phyloP scores from a whole-genome alignment of 2,329 filamentous ascomycete genomes.

The Clarireedia homoeocarpa region DNA sequence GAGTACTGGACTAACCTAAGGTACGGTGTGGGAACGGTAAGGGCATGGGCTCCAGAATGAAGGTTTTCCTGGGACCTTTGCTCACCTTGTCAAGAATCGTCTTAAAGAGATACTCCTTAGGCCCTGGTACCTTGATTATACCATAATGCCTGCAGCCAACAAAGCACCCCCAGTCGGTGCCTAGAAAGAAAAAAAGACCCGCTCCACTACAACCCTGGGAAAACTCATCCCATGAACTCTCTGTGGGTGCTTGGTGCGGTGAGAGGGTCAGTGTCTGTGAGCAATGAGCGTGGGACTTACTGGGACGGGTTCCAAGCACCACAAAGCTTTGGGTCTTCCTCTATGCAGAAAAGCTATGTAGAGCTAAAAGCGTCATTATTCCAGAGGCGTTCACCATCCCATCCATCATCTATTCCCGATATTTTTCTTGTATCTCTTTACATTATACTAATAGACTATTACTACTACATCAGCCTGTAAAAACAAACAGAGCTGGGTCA shows the following conservation, averaged over 20 bases:
- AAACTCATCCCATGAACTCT: constrained; percentile 14
- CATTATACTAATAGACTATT: background rate
- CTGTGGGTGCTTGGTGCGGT: constrained; percentile 14
- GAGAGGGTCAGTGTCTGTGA: constrained; percentile 22
- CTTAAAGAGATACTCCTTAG: constrained; percentile 3
- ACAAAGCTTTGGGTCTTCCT: constrained; percentile 10
- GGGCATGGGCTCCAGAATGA: constrained; percentile 3
- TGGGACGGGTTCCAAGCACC: constrained; percentile 16
- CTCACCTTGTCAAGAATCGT: background rate
- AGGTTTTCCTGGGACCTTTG: constrained; percentile 13
- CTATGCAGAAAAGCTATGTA: constrained; percentile 14
- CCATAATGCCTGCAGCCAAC: constrained; percentile 14
- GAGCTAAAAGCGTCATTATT: constrained; percentile 24
- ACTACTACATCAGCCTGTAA: constrained; percentile 7
- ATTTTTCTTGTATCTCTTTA: background rate
- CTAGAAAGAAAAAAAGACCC: constrained; percentile 15
- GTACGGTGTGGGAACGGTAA: constrained; percentile 7
- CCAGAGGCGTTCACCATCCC: constrained; percentile 10
- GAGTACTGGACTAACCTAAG: constrained; percentile 10
- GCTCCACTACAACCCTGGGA: constrained; percentile 17
- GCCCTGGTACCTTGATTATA: constrained; percentile 11
- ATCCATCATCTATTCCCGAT: constrained; percentile 7
- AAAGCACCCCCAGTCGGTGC: constrained; percentile 17
- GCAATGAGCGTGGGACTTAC: constrained; percentile 20
- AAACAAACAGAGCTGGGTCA: background rate